Percentiles rank a stretch among this genome's conserved stretches.
Conservation (phyloP, 1,139 yeast species). For the Schwanniomyces etchellsii region DNA sequence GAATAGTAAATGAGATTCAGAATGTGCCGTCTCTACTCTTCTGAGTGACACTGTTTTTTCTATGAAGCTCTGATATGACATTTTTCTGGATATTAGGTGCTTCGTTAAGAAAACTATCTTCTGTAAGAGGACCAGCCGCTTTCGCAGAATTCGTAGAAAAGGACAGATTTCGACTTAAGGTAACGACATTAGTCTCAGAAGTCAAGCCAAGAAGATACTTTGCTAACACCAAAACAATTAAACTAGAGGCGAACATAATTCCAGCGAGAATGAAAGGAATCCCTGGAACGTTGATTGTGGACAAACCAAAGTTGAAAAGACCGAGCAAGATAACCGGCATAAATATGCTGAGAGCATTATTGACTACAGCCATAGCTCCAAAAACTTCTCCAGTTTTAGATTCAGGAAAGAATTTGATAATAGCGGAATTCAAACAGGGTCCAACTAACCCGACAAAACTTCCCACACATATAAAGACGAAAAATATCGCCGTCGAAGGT, state of each 20-base stretch:
- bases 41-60: slow-evolving; percentile 6
- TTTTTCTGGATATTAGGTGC: slow-evolving; percentile 1
- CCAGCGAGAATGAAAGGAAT: slow-evolving; percentile 4
- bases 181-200: neutral
- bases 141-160: neutral
- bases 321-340: slow-evolving; percentile 17
- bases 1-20: no score
- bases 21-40: no score
- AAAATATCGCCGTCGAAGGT: slow-evolving; percentile 12
- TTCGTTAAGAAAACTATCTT: neutral
- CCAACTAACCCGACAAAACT: slow-evolving; percentile 39
- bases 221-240: neutral
- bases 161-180: neutral
- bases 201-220: neutral
- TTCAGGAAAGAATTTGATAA: slow-evolving; percentile 36
- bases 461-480: slow-evolving; percentile 26
- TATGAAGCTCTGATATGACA: slow-evolving; percentile 5
- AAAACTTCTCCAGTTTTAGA: slow-evolving; percentile 35
- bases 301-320: slow-evolving; percentile 14
- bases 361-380: slow-evolving; percentile 32
- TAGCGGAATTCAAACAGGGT: slow-evolving; percentile 31
- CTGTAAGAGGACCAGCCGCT: neutral
- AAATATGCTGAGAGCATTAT: slow-evolving; percentile 15
- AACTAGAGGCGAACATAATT: neutral
- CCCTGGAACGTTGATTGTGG: slow-evolving; percentile 4